These are phyloP conservation scores for Tetrapyrgos nigripes DNA, from an alignment of 1,284 basidiomycete species.

Conservation along the genomic window DNA sequence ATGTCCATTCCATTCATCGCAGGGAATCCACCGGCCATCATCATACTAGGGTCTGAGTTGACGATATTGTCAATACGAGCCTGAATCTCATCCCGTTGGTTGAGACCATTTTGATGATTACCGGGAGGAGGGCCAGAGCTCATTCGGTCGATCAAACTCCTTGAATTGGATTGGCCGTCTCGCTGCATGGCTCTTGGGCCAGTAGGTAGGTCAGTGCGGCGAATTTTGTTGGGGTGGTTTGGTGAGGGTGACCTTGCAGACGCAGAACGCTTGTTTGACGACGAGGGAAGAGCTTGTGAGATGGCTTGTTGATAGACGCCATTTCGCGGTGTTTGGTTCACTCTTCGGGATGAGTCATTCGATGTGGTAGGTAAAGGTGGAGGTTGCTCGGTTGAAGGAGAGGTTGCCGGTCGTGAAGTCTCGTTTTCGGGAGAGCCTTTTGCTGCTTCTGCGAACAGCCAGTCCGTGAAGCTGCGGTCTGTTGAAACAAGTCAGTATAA, in stretches of 20 bases:
- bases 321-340: constrained; percentile 49
- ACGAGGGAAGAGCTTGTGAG: constrained; percentile 64
- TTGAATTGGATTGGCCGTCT: constrained; percentile 46
- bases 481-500: constrained; percentile 23
- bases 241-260: constrained; percentile 81
- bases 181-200: constrained; percentile 82
- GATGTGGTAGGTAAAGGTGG: constrained; percentile 33
- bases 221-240: constrained; percentile 66
- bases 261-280: constrained; percentile 68
- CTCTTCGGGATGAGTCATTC: constrained; percentile 49
- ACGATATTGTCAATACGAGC: constrained; percentile 81
- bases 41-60: constrained; percentile 60
- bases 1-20: constrained; percentile 69
- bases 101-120: constrained; percentile 37
- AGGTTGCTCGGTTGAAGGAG: background rate
- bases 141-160: constrained; percentile 78
- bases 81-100: constrained; percentile 72
- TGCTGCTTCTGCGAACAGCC: constrained; percentile 81
- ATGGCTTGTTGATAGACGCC: constrained; percentile 75
- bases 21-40: constrained; percentile 62
- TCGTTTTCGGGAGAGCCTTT: constrained; percentile 64
- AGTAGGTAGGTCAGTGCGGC: constrained; percentile 77
- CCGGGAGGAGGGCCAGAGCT: constrained; percentile 53
- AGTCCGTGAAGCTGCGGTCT: constrained; percentile 83
- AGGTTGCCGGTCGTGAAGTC: constrained; percentile 24